Base-by-base conservation (phyloP, 441 rosid genomes). In the Lagerstroemia fauriei region DNA sequence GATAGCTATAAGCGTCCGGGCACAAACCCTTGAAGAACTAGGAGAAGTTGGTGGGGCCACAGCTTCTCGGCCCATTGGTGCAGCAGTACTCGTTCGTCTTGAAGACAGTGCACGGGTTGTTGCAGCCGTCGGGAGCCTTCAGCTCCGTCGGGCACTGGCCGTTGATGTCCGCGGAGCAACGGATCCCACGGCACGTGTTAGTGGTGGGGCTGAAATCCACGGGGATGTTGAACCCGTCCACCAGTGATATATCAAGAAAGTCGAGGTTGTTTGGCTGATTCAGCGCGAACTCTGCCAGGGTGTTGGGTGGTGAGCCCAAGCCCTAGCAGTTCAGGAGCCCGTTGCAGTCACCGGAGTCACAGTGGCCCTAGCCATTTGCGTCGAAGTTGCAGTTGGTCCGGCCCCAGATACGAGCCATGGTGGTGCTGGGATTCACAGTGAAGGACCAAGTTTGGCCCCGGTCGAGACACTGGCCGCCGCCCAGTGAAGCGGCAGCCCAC, bases 141-240 rank as follows among this genome's bases (percentile, higher is more conserved):
- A 81, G 32, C 47, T 75, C 79, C 22, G 44, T 34, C 13, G 78
- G 78, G 50, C 73, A 74, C 76, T 48, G 66, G n/a, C 31, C 68
- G 4, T 29, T 79, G 50, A 77, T 77, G 41, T 57, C 70, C 10
- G 47, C 80, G 14, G 80, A 50, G 70, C 80, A 77, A 7, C 51
- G 47, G 80, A 77, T 77, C 8, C 46, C 80, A 9, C 70, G 80
- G 51, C 80, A 77, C 29, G 6, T 27, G 17, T 29, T 25, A 29
- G 70, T 50, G 4, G 82, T 84, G 17, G 84, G 82, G 75, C 76
- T 65, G 78, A 81, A 84, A 25, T 71, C 84, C 81, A 84, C 78
- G 18, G 86, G 86, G 75, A 84, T 65, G 56, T 81, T 84, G 69
- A 84, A 84, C 9, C 84, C 86, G 4, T 84, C 84, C 1, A 84